Percentiles rank a stretch among this genome's conserved stretches.
phyloP scores from a whole-genome alignment of 2,329 filamentous ascomycete genomes.

The Thermothelomyces thermophilus region DNA sequence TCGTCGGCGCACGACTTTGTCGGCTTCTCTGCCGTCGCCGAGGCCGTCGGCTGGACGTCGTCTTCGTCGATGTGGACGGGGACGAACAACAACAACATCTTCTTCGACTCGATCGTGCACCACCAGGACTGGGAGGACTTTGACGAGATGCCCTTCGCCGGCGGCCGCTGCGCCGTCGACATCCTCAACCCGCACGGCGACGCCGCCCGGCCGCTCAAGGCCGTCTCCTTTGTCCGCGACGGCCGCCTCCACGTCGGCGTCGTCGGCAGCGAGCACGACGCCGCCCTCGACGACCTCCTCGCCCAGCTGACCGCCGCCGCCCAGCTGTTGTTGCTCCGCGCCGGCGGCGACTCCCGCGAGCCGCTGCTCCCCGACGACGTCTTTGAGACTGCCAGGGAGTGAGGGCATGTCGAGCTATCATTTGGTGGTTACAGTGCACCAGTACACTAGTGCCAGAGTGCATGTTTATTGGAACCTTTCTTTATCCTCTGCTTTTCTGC shows the following conservation, averaged over 20 bases:
- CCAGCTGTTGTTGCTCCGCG: conserved; percentile 5
- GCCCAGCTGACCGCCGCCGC: conserved; percentile 26
- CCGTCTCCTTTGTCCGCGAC: conserved; percentile 37
- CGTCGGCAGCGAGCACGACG: conserved; percentile 37
- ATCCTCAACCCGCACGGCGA: conserved; percentile 34
- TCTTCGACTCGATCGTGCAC: conserved; percentile 47
- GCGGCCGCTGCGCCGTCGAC: conserved; percentile 26
- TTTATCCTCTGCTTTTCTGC: too few relatives aligned
- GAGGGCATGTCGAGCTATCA: neutral
- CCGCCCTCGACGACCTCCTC: conserved; percentile 30
- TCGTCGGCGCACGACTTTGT: conserved; percentile 46
- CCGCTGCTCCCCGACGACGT: neutral
- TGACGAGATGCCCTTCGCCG: conserved; percentile 37
- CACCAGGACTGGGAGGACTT: conserved; percentile 40
- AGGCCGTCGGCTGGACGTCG: conserved; percentile 36
- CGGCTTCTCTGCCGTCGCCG: conserved; percentile 46
- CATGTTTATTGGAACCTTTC: too few relatives aligned
- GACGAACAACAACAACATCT: conserved; percentile 35
- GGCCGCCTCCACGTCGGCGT: conserved; percentile 38
- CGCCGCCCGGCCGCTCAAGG: conserved; percentile 37
- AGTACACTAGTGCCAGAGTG: too few relatives aligned
- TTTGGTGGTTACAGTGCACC: too few relatives aligned
- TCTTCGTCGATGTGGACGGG: too few relatives aligned
- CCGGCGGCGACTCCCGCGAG: too few relatives aligned
- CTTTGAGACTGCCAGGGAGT: neutral